A percentile compares a stretch with the other conserved stretches of the same genome.
phyloP scores from a whole-genome alignment of 1,284 basidiomycete species.

The Fomitopsis betulina region DNA sequence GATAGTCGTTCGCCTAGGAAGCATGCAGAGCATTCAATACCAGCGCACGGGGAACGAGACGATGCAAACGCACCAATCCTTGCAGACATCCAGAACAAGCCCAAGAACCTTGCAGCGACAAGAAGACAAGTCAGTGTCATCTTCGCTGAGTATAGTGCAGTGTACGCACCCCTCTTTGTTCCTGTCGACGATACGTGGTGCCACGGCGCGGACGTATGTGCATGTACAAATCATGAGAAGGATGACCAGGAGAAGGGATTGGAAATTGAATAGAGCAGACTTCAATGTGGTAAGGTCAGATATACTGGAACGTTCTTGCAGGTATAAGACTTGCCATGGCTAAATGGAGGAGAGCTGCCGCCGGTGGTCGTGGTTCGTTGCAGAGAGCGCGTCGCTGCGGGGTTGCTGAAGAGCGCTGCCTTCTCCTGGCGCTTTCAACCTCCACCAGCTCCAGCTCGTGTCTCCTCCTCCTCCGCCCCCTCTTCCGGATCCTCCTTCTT shows the following conservation, averaged over 20 bases:
- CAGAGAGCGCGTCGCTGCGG: no score
- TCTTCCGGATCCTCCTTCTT: no score
- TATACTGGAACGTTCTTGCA: no score
- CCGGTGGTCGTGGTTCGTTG: no score
- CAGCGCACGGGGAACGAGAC: not conserved
- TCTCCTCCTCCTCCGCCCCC: no score
- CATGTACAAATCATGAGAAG: constrained; percentile 95
- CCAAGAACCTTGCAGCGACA: constrained; percentile 60
- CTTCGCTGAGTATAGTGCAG: not conserved
- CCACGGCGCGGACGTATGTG: constrained; percentile 89
- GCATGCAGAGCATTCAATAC: not conserved
- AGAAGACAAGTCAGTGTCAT: not conserved
- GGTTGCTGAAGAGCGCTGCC: no score
- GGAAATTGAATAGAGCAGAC: constrained; percentile 98
- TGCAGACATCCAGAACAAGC: constrained; percentile 91
- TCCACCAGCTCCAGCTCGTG: no score
- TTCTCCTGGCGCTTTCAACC: no score
- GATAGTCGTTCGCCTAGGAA: constrained; percentile 58
- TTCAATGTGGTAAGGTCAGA: constrained; percentile 26
- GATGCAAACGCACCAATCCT: constrained; percentile 67
- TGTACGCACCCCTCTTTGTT: constrained; percentile 87
- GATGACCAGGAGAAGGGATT: constrained; percentile 90
- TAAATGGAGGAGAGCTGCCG: no score
- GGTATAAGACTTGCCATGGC: no score
- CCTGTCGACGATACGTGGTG: constrained; percentile 86